These are phyloP conservation scores for Wickerhamomyces sydowiorum DNA, from an alignment of 805 yeast genomes.

Conservation along the genomic window DNA sequence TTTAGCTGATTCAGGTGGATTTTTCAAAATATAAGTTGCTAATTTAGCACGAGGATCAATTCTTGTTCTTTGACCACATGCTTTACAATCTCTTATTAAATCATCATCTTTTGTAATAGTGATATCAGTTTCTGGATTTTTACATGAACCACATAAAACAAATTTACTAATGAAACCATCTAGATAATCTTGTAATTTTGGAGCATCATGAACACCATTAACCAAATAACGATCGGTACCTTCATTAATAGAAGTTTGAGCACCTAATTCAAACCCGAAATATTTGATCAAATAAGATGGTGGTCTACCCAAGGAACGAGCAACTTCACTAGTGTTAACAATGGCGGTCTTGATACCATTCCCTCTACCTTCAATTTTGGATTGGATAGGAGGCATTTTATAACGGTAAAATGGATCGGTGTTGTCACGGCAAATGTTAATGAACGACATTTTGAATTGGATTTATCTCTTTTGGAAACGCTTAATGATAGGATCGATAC, in stretches of 20 bases:
- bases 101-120: conserved; percentile 68
- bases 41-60: conserved; percentile 85
- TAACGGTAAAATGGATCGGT: conserved; percentile 98
- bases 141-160: conserved; percentile 90
- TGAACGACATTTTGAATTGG: conserved; percentile 58
- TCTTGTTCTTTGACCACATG: conserved; percentile 87
- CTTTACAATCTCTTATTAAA: conserved; percentile 91
- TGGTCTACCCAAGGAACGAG: conserved; percentile 92
- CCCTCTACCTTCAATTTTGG: conserved; percentile 98
- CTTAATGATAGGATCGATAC: not conserved
- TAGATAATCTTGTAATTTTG: conserved; percentile 84
- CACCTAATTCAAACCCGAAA: conserved; percentile 96
- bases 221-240: conserved; percentile 82
- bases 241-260: conserved; percentile 82
- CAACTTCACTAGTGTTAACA: conserved; percentile 85
- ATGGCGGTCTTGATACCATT: conserved; percentile 98
- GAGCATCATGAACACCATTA: conserved; percentile 90
- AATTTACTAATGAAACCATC: conserved; percentile 93
- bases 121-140: conserved; percentile 96
- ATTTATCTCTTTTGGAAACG: not conserved
- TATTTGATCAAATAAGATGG: conserved; percentile 87
- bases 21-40: conserved; percentile 81
- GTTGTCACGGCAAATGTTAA: conserved; percentile 95
- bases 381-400: conserved; percentile 97
- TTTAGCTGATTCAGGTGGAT: conserved; percentile 68